These are phyloP conservation scores for Leishmania guyanensis DNA, from an alignment of 208 protist species.

Conservation along the genomic window DNA sequence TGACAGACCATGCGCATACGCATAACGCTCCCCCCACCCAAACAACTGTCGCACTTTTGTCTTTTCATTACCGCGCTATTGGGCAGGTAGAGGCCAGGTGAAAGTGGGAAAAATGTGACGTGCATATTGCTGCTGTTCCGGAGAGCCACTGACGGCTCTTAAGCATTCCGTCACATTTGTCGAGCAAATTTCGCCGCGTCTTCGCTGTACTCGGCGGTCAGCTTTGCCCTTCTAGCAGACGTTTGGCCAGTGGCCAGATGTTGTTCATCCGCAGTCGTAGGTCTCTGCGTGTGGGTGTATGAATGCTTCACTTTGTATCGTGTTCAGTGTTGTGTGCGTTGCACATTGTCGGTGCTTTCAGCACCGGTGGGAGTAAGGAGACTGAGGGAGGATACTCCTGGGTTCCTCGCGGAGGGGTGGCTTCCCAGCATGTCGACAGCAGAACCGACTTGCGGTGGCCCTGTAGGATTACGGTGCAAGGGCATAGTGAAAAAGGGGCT, in stretches of 20 bases:
- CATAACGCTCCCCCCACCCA: neutral
- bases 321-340: neutral
- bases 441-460: neutral
- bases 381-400: too few relatives aligned
- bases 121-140: neutral
- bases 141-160: neutral
- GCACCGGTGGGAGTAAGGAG: neutral
- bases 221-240: neutral
- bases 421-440: neutral
- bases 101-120: neutral
- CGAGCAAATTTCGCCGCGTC: neutral
- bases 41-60: neutral
- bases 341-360: neutral
- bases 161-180: neutral
- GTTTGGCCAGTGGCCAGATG: neutral
- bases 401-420: too few relatives aligned
- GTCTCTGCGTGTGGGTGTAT: neutral
- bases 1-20: neutral
- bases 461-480: neutral
- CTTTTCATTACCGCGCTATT: neutral
- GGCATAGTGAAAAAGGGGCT: neutral
- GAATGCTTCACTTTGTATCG: neutral
- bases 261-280: neutral
- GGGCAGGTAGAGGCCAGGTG: neutral
- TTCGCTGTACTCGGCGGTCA: neutral